Evolutionary conservation across 768 basidiomycete species (phyloP).

Genomic region (Trametopsis cervina): DNA sequence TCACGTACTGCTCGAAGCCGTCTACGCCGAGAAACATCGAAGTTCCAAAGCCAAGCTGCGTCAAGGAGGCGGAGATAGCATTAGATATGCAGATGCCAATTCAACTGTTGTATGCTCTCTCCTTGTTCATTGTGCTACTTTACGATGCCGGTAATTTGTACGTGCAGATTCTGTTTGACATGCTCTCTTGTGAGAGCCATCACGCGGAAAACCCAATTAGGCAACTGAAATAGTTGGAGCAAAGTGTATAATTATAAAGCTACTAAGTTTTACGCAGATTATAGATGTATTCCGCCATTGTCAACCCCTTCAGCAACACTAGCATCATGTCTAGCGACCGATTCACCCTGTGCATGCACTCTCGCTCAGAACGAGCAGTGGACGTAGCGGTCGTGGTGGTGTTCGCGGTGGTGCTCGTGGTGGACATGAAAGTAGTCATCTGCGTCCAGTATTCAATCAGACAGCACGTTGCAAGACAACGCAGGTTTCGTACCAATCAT

Average conservation of each 20-base stretch:
- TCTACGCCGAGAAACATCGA: constrained; percentile 57
- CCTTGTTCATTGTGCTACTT: too few relatives aligned
- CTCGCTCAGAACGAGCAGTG: neutral
- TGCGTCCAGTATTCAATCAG: neutral
- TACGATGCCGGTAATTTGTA: too few relatives aligned
- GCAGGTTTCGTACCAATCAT: constrained; percentile 27
- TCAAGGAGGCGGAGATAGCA: neutral
- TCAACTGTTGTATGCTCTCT: too few relatives aligned
- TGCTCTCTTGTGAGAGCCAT: too few relatives aligned
- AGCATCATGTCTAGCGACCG: neutral
- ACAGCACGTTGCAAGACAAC: neutral
- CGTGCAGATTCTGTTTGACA: too few relatives aligned
- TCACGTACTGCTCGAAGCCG: constrained; percentile 32
- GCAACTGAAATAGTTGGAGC: neutral
- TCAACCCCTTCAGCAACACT: neutral
- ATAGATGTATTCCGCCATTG: neutral
- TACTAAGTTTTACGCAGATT: neutral
- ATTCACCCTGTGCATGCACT: neutral
- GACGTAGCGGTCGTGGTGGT: neutral
- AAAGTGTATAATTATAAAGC: neutral
- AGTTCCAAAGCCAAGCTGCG: constrained; percentile 36
- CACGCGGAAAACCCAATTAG: neutral
- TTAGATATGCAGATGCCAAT: neutral
- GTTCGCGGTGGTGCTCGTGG: neutral
- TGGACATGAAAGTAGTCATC: neutral